phyloP scores from a whole-genome alignment of 768 basidiomycete genomes.

The Fistulinella prunicolor region DNA sequence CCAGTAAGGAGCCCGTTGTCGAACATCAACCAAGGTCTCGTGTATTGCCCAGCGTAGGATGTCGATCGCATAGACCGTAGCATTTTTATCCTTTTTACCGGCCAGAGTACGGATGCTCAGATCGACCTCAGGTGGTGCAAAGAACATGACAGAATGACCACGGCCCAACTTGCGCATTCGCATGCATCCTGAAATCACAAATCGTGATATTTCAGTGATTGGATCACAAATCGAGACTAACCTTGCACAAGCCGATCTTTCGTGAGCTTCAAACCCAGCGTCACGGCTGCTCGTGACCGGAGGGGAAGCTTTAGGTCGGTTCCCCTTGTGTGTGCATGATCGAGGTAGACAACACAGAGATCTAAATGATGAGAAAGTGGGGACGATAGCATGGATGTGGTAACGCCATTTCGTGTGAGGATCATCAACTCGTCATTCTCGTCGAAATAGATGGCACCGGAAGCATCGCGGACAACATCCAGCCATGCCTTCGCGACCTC shows the following conservation, averaged over 20 bases:
- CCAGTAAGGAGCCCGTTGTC: neutral
- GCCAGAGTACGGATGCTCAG: neutral
- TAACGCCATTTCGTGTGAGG: conserved; percentile 22
- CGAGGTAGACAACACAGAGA: neutral
- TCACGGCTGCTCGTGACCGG: conserved; percentile 42
- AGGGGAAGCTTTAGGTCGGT: conserved; percentile 48
- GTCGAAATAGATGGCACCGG: neutral
- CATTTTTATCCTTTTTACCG: neutral
- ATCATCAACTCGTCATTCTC: neutral
- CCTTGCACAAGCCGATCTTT: conserved; percentile 35
- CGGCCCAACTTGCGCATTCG: neutral
- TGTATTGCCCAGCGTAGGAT: neutral
- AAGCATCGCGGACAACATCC: conserved; percentile 18
- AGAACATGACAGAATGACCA: neutral
- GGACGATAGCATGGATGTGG: conserved; percentile 38
- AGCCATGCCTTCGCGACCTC: conserved; percentile 31
- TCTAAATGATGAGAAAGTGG: conserved; percentile 22
- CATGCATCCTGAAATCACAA: neutral
- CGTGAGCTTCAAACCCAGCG: conserved; percentile 26
- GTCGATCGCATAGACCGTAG: too few relatives aligned
- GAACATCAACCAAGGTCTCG: neutral
- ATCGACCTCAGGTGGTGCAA: neutral
- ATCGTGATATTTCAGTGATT: neutral
- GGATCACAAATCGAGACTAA: neutral
- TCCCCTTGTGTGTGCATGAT: conserved; percentile 21